Conservation (phyloP, 1,284 basidiomycete genomes). For the Trametes sp. region DNA sequence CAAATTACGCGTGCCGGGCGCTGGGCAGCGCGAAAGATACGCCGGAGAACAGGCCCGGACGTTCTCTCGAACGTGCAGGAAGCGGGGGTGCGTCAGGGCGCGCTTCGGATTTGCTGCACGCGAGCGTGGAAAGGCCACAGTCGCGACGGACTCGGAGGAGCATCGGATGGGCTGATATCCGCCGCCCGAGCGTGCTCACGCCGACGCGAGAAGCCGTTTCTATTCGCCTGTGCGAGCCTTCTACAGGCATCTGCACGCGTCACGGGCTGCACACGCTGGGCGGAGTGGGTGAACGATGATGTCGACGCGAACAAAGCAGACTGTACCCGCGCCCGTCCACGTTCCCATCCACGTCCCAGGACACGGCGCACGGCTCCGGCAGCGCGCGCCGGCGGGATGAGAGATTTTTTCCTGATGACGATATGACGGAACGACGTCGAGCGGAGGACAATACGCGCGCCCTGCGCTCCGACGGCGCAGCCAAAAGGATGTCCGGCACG, state of each 20-base stretch:
- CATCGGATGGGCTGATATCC: slow-evolving; percentile 1
- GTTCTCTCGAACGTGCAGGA: slow-evolving; percentile 1
- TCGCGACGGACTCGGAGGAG: not conserved
- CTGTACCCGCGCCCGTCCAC: not conserved
- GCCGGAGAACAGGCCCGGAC: slow-evolving; percentile 11
- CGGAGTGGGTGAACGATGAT: slow-evolving; percentile 11
- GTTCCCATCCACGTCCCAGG: not conserved
- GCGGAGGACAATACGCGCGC: not conserved
- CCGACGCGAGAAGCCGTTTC: slow-evolving; percentile 1
- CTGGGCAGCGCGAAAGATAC: slow-evolving; percentile 1
- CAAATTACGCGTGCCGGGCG: not conserved
- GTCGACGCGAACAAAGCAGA: not conserved
- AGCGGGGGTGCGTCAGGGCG: not conserved
- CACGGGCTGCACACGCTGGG: not conserved
- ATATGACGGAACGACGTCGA: not conserved
- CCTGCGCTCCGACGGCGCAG: not conserved
- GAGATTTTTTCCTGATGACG: not conserved
- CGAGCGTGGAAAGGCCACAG: not conserved
- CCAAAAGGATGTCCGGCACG: not conserved
- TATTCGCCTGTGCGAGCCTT: slow-evolving; percentile 4
- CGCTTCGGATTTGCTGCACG: not conserved
- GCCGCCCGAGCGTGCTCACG: slow-evolving; percentile 1
- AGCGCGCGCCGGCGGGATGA: not conserved
- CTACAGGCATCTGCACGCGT: slow-evolving; percentile 2
- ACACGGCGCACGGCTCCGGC: not conserved